A percentile compares a stretch with the other conserved stretches of the same genome.
Evolutionary conservation across 768 basidiomycete species (phyloP).

Genomic region (Cystofilobasidium bisporidii): DNA sequence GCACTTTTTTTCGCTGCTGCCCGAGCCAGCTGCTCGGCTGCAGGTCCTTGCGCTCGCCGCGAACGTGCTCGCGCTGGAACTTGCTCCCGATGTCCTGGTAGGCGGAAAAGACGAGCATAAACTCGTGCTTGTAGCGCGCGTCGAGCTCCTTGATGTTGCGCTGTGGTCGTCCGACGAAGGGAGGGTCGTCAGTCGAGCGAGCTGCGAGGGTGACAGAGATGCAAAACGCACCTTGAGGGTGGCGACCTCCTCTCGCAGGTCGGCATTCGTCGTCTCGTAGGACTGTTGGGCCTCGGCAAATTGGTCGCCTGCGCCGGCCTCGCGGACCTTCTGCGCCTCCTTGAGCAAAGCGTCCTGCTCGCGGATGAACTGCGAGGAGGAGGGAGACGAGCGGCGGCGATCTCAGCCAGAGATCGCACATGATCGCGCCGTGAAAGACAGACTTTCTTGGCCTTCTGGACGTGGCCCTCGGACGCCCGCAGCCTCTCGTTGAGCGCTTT

Average conservation of each 20-base stretch:
- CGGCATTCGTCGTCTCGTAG: slow-evolving; percentile 56
- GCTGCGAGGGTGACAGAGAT: neutral
- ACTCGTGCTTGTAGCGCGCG: slow-evolving; percentile 61
- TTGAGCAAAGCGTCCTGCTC: slow-evolving; percentile 81
- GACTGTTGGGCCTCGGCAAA: slow-evolving; percentile 65
- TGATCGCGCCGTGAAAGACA: slow-evolving; percentile 30
- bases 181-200: too few relatives aligned
- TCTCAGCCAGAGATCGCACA: too few relatives aligned
- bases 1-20: slow-evolving; percentile 52
- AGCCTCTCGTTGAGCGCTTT: slow-evolving; percentile 29
- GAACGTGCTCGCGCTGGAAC: slow-evolving; percentile 54
- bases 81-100: slow-evolving; percentile 63
- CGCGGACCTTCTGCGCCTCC: slow-evolving; percentile 52
- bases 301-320: slow-evolving; percentile 44
- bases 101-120: slow-evolving; percentile 67
- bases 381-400: too few relatives aligned
- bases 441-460: slow-evolving; percentile 68
- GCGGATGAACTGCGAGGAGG: slow-evolving; percentile 65
- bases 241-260: slow-evolving; percentile 55
- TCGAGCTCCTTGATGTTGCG: slow-evolving; percentile 45
- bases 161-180: neutral
- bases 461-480: slow-evolving; percentile 63
- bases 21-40: slow-evolving; percentile 62
- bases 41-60: slow-evolving; percentile 39
- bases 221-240: slow-evolving; percentile 41